A percentile compares a stretch with the other conserved stretches of the same genome.
Evolutionary conservation across 208 protist genomes (phyloP).

Genomic region (Phytomonas francai): DNA sequence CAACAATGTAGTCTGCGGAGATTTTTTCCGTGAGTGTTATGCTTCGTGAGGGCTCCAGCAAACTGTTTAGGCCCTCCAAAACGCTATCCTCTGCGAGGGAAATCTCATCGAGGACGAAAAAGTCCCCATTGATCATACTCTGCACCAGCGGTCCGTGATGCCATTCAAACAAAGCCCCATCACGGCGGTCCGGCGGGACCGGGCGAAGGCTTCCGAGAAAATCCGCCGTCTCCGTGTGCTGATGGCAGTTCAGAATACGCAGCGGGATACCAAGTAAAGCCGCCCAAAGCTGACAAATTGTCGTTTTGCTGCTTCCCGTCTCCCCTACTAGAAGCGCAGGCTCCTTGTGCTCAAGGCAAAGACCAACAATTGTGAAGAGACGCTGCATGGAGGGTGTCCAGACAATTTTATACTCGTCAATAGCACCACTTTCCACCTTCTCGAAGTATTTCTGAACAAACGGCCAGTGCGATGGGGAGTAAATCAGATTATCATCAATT

Average conservation of each 20-base stretch:
- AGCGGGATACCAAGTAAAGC: slow-evolving; percentile 79
- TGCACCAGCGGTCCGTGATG: slow-evolving; percentile 98
- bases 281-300: slow-evolving; percentile 95
- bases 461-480: slow-evolving; percentile 75
- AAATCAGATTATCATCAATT: slow-evolving; percentile 54
- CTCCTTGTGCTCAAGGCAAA: slow-evolving; percentile 93
- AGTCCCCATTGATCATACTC: slow-evolving; percentile 97
- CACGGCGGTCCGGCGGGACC: slow-evolving; percentile 64
- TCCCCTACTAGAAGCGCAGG: slow-evolving; percentile 98
- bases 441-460: slow-evolving; percentile 69
- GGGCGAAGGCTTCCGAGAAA: slow-evolving; percentile 94
- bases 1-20: slow-evolving; percentile 72
- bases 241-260: slow-evolving; percentile 99
- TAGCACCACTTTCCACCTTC: slow-evolving; percentile 26
- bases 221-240: slow-evolving; percentile 99
- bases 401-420: slow-evolving; percentile 83
- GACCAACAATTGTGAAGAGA: slow-evolving; percentile 94
- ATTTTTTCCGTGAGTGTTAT: slow-evolving; percentile 98
- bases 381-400: slow-evolving; percentile 95
- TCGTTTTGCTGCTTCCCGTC: slow-evolving; percentile 99
- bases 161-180: slow-evolving; percentile 96
- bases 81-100: slow-evolving; percentile 99
- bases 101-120: slow-evolving; percentile 99
- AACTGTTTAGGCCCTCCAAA: slow-evolving; percentile 99
- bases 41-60: slow-evolving; percentile 96